These are phyloP conservation scores for Myxozyma sirexii DNA, from an alignment of 805 yeast genomes.

Conservation along the genomic window DNA sequence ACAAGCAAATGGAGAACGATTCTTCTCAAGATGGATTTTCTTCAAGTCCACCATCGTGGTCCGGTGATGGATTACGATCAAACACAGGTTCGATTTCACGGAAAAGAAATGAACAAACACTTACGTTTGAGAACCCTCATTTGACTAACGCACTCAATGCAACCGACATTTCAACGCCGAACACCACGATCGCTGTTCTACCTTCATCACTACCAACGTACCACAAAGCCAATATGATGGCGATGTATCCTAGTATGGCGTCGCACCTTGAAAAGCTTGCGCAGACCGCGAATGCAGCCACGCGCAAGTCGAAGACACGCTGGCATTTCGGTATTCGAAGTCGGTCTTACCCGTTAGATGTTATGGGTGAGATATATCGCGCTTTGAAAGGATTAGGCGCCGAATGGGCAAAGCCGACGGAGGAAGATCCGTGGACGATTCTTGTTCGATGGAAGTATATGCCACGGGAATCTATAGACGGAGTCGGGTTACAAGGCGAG, in stretches of 20 bases:
- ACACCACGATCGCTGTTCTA: constrained; percentile 84
- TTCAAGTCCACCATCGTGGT: constrained; percentile 60
- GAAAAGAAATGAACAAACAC: constrained; percentile 44
- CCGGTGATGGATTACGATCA: constrained; percentile 26
- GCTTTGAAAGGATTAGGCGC: constrained; percentile 93
- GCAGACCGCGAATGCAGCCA: constrained; percentile 49
- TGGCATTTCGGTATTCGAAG: constrained; percentile 99
- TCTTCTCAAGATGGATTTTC: constrained; percentile 48
- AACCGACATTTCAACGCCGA: constrained; percentile 50
- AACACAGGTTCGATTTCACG: constrained; percentile 27
- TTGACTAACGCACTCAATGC: constrained; percentile 42
- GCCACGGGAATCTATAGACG: constrained; percentile 39
- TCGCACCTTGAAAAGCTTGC: constrained; percentile 45
- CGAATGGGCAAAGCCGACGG: constrained; percentile 95
- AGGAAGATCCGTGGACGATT: constrained; percentile 84
- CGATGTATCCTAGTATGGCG: constrained; percentile 32
- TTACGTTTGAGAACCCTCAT: constrained; percentile 46
- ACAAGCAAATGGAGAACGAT: constrained; percentile 63
- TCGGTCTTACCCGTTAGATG: constrained; percentile 93
- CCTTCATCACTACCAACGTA: constrained; percentile 94
- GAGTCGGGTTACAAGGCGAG: constrained; percentile 36
- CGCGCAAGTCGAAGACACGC: constrained; percentile 84
- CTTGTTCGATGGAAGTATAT: constrained; percentile 90
- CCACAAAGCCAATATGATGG: constrained; percentile 84
- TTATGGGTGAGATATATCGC: constrained; percentile 96